These are phyloP conservation scores for Lagerstroemia speciosa DNA, from an alignment of 345 rosid species.

Conservation along the genomic window DNA sequence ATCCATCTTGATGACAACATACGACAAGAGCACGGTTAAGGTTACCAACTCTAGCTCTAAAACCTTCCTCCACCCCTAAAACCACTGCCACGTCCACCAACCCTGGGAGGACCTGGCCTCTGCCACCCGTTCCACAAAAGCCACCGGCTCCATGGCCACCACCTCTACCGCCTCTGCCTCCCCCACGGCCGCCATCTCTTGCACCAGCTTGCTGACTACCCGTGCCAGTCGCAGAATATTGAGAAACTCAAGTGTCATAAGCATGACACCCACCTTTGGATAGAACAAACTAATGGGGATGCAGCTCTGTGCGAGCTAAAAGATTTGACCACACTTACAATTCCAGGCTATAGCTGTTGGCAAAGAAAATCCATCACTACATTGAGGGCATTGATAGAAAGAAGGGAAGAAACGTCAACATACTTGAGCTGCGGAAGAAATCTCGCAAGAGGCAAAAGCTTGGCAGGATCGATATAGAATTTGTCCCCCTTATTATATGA, in stretches of 20 bases:
- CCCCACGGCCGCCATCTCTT: slow-evolving; percentile 40
- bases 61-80: slow-evolving; percentile 63
- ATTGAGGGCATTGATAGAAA: neutral
- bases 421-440: slow-evolving; percentile 94
- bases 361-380: neutral
- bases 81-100: slow-evolving; percentile 62
- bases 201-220: slow-evolving; percentile 30
- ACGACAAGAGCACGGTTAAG: slow-evolving; percentile 8
- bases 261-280: neutral
- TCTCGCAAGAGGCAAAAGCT: slow-evolving; percentile 77
- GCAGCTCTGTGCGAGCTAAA: neutral
- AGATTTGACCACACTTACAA: too few relatives aligned
- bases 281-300: neutral
- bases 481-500: slow-evolving; percentile 65
- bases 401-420: slow-evolving; percentile 13
- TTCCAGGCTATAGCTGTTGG: too few relatives aligned
- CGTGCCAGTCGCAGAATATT: slow-evolving; percentile 16
- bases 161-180: slow-evolving; percentile 26
- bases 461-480: slow-evolving; percentile 72
- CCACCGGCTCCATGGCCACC: slow-evolving; percentile 35
- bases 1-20: slow-evolving; percentile 8
- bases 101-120: slow-evolving; percentile 54
- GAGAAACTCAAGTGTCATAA: neutral
- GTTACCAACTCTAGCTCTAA: slow-evolving; percentile 22
- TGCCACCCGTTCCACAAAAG: slow-evolving; percentile 59